These are phyloP conservation scores for Tetracladium maxilliforme DNA, from an alignment of 2,329 filamentous ascomycete genomes.

Conservation along the genomic window DNA sequence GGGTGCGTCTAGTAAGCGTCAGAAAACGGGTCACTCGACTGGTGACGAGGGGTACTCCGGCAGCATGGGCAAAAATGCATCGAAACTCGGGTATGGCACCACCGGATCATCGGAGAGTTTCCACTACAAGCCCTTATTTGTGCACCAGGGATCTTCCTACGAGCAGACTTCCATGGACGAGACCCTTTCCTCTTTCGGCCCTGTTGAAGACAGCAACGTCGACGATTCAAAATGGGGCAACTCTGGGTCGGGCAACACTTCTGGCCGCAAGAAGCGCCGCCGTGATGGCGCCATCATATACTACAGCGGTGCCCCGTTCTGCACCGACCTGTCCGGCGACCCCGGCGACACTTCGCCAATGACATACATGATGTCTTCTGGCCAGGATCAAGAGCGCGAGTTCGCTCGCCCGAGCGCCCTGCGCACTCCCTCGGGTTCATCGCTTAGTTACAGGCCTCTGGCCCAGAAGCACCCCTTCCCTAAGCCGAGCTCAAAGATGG, in stretches of 20 bases:
- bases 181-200: slow-evolving; percentile 30
- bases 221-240: slow-evolving; percentile 1
- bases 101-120: no score
- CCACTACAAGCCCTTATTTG: slow-evolving; percentile 50
- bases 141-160: slow-evolving; percentile 29
- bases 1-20: slow-evolving; percentile 26
- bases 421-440: slow-evolving; percentile 35
- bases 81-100: slow-evolving; percentile 27
- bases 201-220: slow-evolving; percentile 24
- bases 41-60: slow-evolving; percentile 18
- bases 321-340: slow-evolving; percentile 64
- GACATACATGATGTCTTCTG: slow-evolving; percentile 5
- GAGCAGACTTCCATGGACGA: slow-evolving; percentile 29
- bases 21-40: slow-evolving; percentile 22
- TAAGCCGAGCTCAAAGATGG: slow-evolving; percentile 10
- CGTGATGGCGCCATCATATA: slow-evolving; percentile 69
- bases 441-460: slow-evolving; percentile 27
- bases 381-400: slow-evolving; percentile 3
- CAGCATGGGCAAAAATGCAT: slow-evolving; percentile 19
- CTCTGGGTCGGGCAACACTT: slow-evolving; percentile 1
- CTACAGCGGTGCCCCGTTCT: slow-evolving; percentile 68
- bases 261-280: slow-evolving; percentile 29
- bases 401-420: slow-evolving; percentile 10
- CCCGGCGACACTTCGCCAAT: slow-evolving; percentile 28
- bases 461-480: slow-evolving; percentile 6